A percentile compares a stretch with the other conserved stretches of the same genome.
Evolutionary conservation across 345 rosid genomes (phyloP).

Genomic region (Psidium guajava): DNA sequence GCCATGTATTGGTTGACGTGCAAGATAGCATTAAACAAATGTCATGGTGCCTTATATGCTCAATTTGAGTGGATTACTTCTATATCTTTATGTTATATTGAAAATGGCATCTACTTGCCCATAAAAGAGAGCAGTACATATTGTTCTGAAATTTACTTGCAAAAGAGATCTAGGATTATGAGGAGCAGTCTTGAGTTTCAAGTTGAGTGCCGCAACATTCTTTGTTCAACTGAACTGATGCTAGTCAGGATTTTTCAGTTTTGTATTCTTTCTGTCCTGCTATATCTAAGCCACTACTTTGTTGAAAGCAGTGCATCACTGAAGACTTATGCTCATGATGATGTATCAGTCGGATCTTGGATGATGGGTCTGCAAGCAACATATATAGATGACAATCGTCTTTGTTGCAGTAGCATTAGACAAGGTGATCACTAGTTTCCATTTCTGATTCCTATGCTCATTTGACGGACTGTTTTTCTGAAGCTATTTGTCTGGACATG

Average conservation of each 20-base stretch:
- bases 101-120: not conserved
- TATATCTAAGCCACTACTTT: not conserved
- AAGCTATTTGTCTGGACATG: not conserved
- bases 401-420: slow-evolving; percentile 78
- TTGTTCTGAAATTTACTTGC: not conserved
- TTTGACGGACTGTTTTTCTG: not conserved
- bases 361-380: slow-evolving; percentile 91
- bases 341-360: slow-evolving; percentile 87
- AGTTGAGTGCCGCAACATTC: not conserved
- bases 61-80: not conserved
- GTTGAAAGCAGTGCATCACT: slow-evolving; percentile 65
- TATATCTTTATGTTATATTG: not conserved
- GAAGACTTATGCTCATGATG: slow-evolving; percentile 81
- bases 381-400: slow-evolving; percentile 77
- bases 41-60: not conserved
- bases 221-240: not conserved
- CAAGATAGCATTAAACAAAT: not conserved
- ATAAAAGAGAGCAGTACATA: not conserved
- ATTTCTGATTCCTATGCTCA: not conserved
- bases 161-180: not conserved
- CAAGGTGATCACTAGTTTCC: slow-evolving; percentile 46
- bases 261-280: not conserved
- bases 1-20: not conserved
- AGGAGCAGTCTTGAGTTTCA: not conserved
- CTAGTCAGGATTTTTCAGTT: not conserved